Conservation (phyloP, 345 rosid genomes). For the Reutealis trisperma region DNA sequence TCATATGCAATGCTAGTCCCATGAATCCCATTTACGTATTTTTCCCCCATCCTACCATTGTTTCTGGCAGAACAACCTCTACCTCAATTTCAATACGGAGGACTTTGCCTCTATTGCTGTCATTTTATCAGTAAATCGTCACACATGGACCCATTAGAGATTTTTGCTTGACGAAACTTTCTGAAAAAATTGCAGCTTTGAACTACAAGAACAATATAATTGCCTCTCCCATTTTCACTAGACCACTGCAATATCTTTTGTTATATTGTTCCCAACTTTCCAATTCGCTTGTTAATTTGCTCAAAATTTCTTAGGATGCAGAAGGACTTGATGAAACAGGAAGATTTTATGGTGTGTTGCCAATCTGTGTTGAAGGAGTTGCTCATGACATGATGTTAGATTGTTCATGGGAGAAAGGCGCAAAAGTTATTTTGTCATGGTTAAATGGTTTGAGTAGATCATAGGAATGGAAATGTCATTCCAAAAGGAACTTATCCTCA, state of each 20-base stretch:
- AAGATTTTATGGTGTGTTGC: slow-evolving; percentile 55
- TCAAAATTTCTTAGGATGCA: slow-evolving; percentile 43
- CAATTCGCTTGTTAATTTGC: slow-evolving; percentile 7
- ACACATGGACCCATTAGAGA: background rate
- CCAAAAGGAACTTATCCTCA: background rate
- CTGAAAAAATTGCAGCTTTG: background rate
- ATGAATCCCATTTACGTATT: background rate
- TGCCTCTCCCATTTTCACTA: background rate
- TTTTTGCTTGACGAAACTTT: background rate
- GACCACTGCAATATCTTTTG: background rate
- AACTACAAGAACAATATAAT: background rate
- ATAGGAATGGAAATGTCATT: background rate
- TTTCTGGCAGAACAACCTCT: background rate
- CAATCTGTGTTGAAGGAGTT: slow-evolving; percentile 65
- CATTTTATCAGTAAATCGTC: background rate
- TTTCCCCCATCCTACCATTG: background rate
- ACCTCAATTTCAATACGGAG: background rate
- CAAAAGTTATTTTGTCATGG: slow-evolving; percentile 55
- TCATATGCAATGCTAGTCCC: background rate
- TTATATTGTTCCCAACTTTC: background rate
- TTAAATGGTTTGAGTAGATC: slow-evolving; percentile 35
- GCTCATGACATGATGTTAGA: slow-evolving; percentile 95
- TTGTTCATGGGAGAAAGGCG: slow-evolving; percentile 78
- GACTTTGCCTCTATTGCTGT: background rate
- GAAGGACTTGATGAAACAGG: slow-evolving; percentile 73